Base-by-base conservation (phyloP, 1,284 basidiomycete genomes). In the Chondrostereum purpureum region DNA sequence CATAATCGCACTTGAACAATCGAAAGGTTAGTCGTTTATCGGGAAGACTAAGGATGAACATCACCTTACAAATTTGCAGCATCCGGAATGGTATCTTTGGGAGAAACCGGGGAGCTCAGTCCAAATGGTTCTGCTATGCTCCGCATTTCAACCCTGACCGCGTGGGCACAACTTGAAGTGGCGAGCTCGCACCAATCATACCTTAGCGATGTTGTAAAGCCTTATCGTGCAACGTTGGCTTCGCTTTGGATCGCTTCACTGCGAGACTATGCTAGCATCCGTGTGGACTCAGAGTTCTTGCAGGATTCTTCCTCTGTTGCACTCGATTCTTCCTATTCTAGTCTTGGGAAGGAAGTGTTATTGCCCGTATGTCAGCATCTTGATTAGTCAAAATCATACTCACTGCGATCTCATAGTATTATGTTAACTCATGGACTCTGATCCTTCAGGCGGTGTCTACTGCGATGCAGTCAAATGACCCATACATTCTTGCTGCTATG, bases 111-210 rank as follows among this genome's bases (percentile, higher is more conserved):
- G 19, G 83, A 94, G 54, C 72, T 97, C 5, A 90, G 92, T 50
- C 89, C 93, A 3, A 96, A 95, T 55, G 95, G 95, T 3, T 88
- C 90, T 0, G 88, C 93, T 31, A 97, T 97, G 91, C 70, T 99
- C 44, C 83, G 92, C 47, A 88, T 98, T 24, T 93, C 95, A 0
- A 90, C 92, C 4, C 72, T 98, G 21, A 87, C 92, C 1, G 96
- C 95, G 0, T 99, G 95, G 95, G 94, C 95, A 12, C 86, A 96
- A 59, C 72, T 99, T 10, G 82, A 94, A 58, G 77, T 93, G 2
- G 83, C 94, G 1, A 86, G 84, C 49, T 63, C 73, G 0, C 71
- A 78, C 27, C 90, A 94, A 57, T 58, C 64, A 1, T 97, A 97
- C 63, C 75, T 99, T 4, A 68, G 76, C 20, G 75, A 86, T 16